Base-by-base conservation (phyloP, 2,329 filamentous ascomycete species). In the Shiraia bambusicola region DNA sequence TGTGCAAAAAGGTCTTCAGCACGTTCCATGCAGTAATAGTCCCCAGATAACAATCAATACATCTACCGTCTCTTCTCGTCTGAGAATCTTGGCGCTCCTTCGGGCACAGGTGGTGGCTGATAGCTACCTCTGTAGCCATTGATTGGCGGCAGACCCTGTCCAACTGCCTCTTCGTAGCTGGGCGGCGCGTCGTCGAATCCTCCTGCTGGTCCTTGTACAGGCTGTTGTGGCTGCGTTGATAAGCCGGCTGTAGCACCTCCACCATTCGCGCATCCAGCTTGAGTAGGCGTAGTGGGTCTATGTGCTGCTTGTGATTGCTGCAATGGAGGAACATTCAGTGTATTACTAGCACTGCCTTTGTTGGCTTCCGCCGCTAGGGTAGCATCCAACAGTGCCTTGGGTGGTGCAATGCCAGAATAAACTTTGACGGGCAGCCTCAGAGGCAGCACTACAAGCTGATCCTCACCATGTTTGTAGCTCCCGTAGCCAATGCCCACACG, bases 161-260 rank as follows among this genome's bases (percentile, higher is more conserved):
- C 90, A 70, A 96, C 84, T 10, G 89, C 90, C 69, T 96, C 91
- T 69, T 95, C 90, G 62, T 97, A 97, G 59, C 88, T 95, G 6
- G 91, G 91, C 13, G 92, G 91, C n/a, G 89, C 88, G 41, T 93
- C 89, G 24, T 88, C 84, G 50, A 80, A 75, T 2, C 38, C 37
- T 29, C 29, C 38, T 15, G 31, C 16, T 14, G 28, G 30, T 10
- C 68, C 72, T 9, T 63, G 79, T 15, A 67, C 60, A 2, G 67
- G 63, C 27, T 52, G 41, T 15, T 58, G 44, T 15, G 49, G 43
- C 22, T 49, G 43, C 28, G 51, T 52, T 32, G 59, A 53, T 15
- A 45, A 37, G 3, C 55, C 56, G 24, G 58, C 49, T 32, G 54
- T 55, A 37, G 47, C 56, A 24, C 47, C 50, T 11, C 35, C 30